Evolutionary conservation across 2,329 filamentous ascomycete species (phyloP), one percentile per base, ranked within the genome.

Genomic region (Paraphaeosphaeria minitans): DNA sequence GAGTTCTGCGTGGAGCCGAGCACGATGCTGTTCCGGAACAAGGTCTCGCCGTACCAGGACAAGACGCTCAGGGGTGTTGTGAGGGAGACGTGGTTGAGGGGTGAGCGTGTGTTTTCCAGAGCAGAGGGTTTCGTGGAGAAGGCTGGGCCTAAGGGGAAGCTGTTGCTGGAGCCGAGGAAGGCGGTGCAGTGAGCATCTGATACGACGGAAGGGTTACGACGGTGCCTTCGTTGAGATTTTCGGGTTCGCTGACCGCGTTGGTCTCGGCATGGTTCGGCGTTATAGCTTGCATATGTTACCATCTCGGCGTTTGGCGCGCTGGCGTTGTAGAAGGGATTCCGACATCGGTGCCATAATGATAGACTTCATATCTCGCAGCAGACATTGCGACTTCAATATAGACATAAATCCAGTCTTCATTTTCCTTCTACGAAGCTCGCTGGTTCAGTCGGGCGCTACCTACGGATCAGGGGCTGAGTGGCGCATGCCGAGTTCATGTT

Each of bases 1-100:
- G 84, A 85, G 66, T 99, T 94, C 84, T 84, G 87, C 73, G 78
- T 84, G 54, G 78, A 79, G 71, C 78, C 71, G n/a, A 87, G 85
- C 61, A 92, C 92, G 51, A 96, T 99, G 93, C 85, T 95, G 66
- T 99, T 96, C 85, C 89, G 92, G 77, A 97, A 97, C 78, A 92
- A 92, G 72, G 93, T 92, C 81, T 93, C 89, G 57, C 93, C 93
- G 0, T 97, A 96, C 83, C 90, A 97, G 75, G 91, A 91, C 21
- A 90, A 89, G 76, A 83, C 81, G 33, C 88, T 97, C 69, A 85
- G 83, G 48, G 93, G 93, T 1, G 85, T 92, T 59, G 93, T 97
- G 12, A 82, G 80, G 58, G 91, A 96, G 83, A 97, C 93, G 8
- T 97, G 92, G 90, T 72, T 97, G 61, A 83, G 93, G 7, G 93